A percentile compares a stretch with the other conserved stretches of the same genome.
Conservation (phyloP, 1,284 basidiomycete genomes). For the Malassezia sp. region DNA sequence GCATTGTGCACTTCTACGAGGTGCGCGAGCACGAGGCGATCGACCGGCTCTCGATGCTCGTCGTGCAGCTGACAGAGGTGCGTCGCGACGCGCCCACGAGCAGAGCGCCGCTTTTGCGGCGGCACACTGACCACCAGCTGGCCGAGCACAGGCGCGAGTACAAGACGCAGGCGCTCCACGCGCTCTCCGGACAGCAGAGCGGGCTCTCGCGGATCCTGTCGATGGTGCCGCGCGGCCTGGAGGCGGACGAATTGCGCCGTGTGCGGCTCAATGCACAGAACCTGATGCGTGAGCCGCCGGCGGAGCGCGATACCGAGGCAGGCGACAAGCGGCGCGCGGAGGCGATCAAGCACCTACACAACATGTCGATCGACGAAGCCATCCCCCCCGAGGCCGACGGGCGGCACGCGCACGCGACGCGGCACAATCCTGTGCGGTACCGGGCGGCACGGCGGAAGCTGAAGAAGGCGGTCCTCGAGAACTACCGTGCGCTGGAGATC, state of each 20-base stretch:
- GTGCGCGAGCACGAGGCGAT: slow-evolving; percentile 62
- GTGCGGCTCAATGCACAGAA: slow-evolving; percentile 6
- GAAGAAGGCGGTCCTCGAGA: slow-evolving; percentile 69
- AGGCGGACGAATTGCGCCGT: slow-evolving; percentile 7
- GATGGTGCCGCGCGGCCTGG: slow-evolving; percentile 10
- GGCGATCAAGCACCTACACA: slow-evolving; percentile 30
- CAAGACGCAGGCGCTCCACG: slow-evolving; percentile 15
- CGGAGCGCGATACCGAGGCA: slow-evolving; percentile 9
- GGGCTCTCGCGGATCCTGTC: slow-evolving; percentile 19
- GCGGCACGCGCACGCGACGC: slow-evolving; percentile 38
- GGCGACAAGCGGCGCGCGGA: slow-evolving; percentile 29
- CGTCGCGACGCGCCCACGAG: too few relatives aligned
- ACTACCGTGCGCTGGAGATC: slow-evolving; percentile 64
- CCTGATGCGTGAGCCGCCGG: background rate
- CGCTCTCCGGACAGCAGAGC: background rate
- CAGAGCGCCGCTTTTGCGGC: too few relatives aligned
- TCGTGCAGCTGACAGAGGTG: slow-evolving; percentile 58
- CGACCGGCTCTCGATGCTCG: slow-evolving; percentile 53
- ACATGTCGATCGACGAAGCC: slow-evolving; percentile 17
- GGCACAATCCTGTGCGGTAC: slow-evolving; percentile 67
- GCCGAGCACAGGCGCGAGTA: slow-evolving; percentile 39
- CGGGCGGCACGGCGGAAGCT: slow-evolving; percentile 68
- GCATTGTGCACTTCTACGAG: slow-evolving; percentile 56
- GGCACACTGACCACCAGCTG: too few relatives aligned
- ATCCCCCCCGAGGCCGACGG: slow-evolving; percentile 23